phyloP scores from a whole-genome alignment of 345 rosid species.

The Streptanthus diversifolius region DNA sequence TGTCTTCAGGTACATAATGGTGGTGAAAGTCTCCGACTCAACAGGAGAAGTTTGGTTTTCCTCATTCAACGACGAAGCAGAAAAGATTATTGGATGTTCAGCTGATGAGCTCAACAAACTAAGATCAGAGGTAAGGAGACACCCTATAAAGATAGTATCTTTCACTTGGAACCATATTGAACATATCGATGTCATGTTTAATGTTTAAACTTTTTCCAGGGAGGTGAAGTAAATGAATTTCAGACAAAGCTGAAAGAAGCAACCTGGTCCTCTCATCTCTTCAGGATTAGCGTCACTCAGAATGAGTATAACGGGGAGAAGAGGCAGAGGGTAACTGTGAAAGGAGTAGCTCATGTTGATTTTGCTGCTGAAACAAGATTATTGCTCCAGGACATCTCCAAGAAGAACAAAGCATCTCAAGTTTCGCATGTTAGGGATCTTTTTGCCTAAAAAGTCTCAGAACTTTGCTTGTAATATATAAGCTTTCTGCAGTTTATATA shows the following conservation, averaged over 20 bases:
- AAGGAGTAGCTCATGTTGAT: constrained; percentile 61
- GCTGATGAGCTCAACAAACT: constrained; percentile 80
- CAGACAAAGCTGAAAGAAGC: constrained; percentile 68
- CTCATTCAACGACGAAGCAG: constrained; percentile 77
- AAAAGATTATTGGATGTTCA: constrained; percentile 65
- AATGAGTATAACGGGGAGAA: constrained; percentile 82
- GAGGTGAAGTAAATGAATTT: constrained; percentile 49
- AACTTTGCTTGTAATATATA: constrained; percentile 17
- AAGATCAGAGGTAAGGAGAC: constrained; percentile 52
- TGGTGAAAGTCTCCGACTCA: constrained; percentile 58
- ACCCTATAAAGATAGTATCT: neutral
- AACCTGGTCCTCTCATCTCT: constrained; percentile 76
- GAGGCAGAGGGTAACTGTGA: constrained; percentile 82
- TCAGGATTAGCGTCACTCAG: constrained; percentile 66
- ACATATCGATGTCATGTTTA: neutral
- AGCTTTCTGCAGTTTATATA: neutral
- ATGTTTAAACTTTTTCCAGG: constrained; percentile 35
- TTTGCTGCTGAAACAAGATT: constrained; percentile 68
- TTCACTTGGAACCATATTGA: neutral
- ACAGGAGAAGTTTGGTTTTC: constrained; percentile 83
- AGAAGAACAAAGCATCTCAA: constrained; percentile 43
- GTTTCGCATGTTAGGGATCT: neutral
- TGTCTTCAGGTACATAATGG: constrained; percentile 66
- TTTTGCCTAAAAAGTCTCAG: neutral
- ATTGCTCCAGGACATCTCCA: constrained; percentile 68